phyloP scores from a whole-genome alignment of 148 eudicot species.

The Euryodendron excelsum region DNA sequence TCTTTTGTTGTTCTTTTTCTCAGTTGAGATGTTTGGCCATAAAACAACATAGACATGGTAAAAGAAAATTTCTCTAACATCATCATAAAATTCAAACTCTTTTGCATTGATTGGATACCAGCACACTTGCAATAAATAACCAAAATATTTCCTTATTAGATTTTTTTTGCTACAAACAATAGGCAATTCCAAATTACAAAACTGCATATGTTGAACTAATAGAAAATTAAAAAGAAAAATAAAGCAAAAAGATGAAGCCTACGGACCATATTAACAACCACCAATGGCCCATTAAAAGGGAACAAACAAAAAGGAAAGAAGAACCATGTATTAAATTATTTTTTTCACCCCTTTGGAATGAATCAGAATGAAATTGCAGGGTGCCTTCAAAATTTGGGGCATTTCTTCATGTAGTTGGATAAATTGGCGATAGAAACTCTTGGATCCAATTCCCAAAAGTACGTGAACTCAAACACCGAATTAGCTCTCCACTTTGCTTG shows the following conservation, averaged over 20 bases:
- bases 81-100: neutral
- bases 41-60: neutral
- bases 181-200: neutral
- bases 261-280: neutral
- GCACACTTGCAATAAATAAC: neutral
- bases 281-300: neutral
- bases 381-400: neutral
- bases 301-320: neutral
- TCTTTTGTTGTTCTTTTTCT: neutral
- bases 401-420: neutral
- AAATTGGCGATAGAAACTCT: constrained; percentile 1
- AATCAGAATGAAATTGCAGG: neutral
- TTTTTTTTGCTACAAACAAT: neutral
- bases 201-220: neutral
- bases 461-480: neutral
- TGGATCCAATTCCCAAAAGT: neutral
- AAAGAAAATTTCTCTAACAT: neutral
- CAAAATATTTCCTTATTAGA: neutral
- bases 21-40: neutral
- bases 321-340: neutral
- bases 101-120: neutral
- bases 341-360: constrained; percentile 7
- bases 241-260: neutral
- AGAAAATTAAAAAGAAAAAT: neutral
- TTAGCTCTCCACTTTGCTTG: constrained; percentile 30